Percentiles rank a stretch among this genome's conserved stretches.
These are phyloP conservation scores for Heliamphora pulchella DNA, from an alignment of 179 eudicot species.

Conservation along the genomic window DNA sequence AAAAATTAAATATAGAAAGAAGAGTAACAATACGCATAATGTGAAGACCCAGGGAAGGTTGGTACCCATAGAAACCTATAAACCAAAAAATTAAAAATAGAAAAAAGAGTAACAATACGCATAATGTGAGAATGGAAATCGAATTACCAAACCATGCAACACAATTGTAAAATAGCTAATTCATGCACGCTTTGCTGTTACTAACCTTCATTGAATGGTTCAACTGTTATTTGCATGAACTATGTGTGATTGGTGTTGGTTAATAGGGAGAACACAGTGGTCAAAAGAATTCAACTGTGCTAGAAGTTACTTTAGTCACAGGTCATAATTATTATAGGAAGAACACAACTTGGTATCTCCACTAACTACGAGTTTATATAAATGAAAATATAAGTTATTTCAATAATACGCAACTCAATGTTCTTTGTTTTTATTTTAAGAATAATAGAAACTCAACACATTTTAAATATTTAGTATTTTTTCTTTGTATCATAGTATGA, in stretches of 20 bases:
- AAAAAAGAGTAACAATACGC: not conserved
- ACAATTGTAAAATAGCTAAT: not conserved
- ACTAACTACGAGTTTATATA: no score
- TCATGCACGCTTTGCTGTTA: conserved; percentile 7
- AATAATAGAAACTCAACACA: no score
- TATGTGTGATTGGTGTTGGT: not conserved
- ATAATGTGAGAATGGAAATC: conserved; percentile 11
- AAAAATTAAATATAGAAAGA: not conserved
- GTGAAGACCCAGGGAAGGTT: conserved; percentile 34
- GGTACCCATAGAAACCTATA: conserved; percentile 19
- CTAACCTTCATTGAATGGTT: not conserved
- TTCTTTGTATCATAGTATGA: no score
- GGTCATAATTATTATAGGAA: no score
- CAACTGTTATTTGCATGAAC: not conserved
- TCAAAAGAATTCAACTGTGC: no score
- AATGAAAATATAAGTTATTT: no score
- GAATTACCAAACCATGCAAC: not conserved
- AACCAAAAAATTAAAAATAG: not conserved
- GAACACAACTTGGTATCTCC: no score
- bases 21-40: conserved; percentile 11
- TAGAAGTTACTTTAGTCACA: no score
- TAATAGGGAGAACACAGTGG: no score
- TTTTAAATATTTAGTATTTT: no score
- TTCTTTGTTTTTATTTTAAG: no score
- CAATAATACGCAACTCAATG: no score